A percentile compares a stretch with the other conserved stretches of the same genome.
Conservation (phyloP, 371 early-diverging fungal genomes). For the Mortierella sp. region DNA sequence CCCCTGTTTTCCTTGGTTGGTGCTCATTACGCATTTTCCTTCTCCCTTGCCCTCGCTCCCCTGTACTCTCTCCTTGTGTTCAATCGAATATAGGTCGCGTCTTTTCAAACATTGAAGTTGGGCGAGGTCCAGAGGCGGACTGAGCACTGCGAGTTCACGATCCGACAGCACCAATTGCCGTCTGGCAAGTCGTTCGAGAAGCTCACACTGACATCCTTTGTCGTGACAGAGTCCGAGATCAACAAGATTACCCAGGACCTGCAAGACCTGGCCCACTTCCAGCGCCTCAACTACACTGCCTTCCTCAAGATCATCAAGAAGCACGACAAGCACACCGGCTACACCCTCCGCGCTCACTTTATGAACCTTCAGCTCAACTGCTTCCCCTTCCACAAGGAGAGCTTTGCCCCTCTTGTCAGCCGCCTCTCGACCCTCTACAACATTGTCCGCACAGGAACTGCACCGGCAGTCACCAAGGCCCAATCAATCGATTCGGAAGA, state of each 20-base stretch:
- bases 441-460: slow-evolving; percentile 89
- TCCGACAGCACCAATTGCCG: slow-evolving; percentile 67
- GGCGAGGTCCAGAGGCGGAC: slow-evolving; percentile 87
- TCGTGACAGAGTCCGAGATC: slow-evolving; percentile 78
- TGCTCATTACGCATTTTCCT: background rate
- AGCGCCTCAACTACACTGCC: slow-evolving; percentile 93
- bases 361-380: slow-evolving; percentile 84
- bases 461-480: slow-evolving; percentile 59
- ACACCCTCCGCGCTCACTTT: slow-evolving; percentile 87
- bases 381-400: slow-evolving; percentile 92
- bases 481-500: slow-evolving; percentile 47
- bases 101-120: slow-evolving; percentile 83
- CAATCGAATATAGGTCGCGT: slow-evolving; percentile 69
- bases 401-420: slow-evolving; percentile 90
- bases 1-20: slow-evolving; percentile 2
- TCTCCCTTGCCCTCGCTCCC: background rate
- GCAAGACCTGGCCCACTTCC: slow-evolving; percentile 90
- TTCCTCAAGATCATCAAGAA: slow-evolving; percentile 96
- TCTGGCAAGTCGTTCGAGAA: slow-evolving; percentile 66
- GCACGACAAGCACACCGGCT: slow-evolving; percentile 93
- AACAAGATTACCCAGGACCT: slow-evolving; percentile 85
- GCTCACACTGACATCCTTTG: slow-evolving; percentile 47
- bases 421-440: slow-evolving; percentile 93
- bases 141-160: slow-evolving; percentile 84
- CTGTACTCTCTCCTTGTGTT: background rate